Evolutionary conservation across 768 basidiomycete species (phyloP), one percentile per base, ranked within the genome.

Genomic region (Tricholoma matsutake): DNA sequence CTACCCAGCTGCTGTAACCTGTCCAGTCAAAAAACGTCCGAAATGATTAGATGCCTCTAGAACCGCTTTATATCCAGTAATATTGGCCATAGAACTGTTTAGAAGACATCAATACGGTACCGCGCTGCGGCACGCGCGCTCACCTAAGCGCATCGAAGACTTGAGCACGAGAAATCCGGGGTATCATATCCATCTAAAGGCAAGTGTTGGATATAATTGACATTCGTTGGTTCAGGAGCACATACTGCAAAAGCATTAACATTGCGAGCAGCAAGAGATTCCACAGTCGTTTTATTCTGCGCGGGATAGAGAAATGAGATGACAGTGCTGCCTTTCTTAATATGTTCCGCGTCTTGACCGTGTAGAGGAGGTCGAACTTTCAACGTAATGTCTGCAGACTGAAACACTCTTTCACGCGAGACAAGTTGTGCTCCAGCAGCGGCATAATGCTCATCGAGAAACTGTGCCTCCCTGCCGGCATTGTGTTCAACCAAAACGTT

Each of bases 51-150:
- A 91, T 31, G 93, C 93, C 72, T 95, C 93, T 69, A 95, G 73
- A 52, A 95, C 92, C 41, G 93, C 93, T 72, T 95, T 93, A 73
- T 95, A 95, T 11, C 93, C 93, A n/a, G 92, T 84, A 43, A 93
- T 94, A 69, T 94, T 95, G n/a, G 89, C 87, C 93, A 95, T 95
- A 25, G 92, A 94, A 68, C 93, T 93, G 59, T 6, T 58, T 16
- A 45, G 31, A 52, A 49, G n/a, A 58, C 31, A 63, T 43, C 56
- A 54, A 53, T 16, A 58, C 59, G 1, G 28, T 13, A 55, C 9
- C 41, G 31, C 28, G 62, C 34, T 58, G 28, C 14, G 25, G 39
- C 47, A 58, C 28, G 63, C 58, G 37, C 49, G 58, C 72, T 64
- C 57, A 89, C 91, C 91, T 93, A 66, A 95, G 76, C 37, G 89